Evolutionary conservation across 2,329 filamentous ascomycete species (phyloP).

Genomic region (Diaporthe sp.): DNA sequence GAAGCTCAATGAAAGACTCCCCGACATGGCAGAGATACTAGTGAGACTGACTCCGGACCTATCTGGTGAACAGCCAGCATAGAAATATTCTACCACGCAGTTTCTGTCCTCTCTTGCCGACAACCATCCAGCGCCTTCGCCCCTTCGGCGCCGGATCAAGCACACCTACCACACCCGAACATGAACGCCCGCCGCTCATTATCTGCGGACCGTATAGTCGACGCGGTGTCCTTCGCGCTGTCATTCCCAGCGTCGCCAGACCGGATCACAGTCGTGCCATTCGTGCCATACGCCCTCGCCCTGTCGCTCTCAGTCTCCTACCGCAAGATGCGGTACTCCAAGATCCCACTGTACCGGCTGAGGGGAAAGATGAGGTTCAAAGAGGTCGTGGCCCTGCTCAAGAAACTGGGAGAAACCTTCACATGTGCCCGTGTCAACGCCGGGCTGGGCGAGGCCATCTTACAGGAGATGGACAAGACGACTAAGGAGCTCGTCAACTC

Average conservation of each 20-base stretch:
- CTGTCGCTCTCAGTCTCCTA: conserved; percentile 73
- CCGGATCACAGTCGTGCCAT: conserved; percentile 65
- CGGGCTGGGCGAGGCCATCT: conserved; percentile 65
- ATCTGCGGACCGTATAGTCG: conserved; percentile 69
- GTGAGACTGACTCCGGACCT: not conserved
- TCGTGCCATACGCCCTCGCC: conserved; percentile 72
- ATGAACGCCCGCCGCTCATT: conserved; percentile 69
- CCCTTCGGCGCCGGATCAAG: conserved; percentile 47
- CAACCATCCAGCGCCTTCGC: conserved; percentile 52
- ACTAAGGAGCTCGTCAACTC: conserved; percentile 54
- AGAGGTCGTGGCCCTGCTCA: conserved; percentile 65
- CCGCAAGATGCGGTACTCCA: conserved; percentile 73
- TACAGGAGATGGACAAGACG: conserved; percentile 68
- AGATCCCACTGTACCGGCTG: conserved; percentile 68
- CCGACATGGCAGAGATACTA: not conserved
- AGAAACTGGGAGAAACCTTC: conserved; percentile 67
- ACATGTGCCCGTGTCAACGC: conserved; percentile 69
- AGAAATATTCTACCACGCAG: conserved; percentile 73
- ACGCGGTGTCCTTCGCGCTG: conserved; percentile 62
- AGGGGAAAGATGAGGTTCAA: conserved; percentile 68
- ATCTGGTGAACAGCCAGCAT: conserved; percentile 61
- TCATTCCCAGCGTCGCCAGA: not conserved
- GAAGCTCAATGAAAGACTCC: too few species aligned
- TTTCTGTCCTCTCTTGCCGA: conserved; percentile 73
- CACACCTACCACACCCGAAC: conserved; percentile 59